Evolutionary conservation across 1,139 yeast species (phyloP).

Genomic region (Candida tetrigidarum): DNA sequence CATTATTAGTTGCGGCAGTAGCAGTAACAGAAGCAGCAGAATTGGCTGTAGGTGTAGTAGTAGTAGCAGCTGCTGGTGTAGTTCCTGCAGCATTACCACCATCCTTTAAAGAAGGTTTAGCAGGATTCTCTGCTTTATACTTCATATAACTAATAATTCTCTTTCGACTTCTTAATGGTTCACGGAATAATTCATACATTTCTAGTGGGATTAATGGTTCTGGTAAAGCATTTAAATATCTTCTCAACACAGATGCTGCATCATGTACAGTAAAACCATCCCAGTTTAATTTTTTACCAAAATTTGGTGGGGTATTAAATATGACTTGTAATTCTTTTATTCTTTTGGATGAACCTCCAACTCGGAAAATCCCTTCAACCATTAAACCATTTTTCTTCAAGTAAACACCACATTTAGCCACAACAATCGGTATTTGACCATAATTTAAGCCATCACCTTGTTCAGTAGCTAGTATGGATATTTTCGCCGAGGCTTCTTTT

Average conservation of each 20-base stretch:
- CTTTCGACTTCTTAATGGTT: slow-evolving; percentile 67
- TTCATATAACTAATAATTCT: slow-evolving; percentile 66
- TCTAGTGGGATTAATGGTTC: slow-evolving; percentile 89
- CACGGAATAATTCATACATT: slow-evolving; percentile 78
- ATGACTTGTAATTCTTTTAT: slow-evolving; percentile 82
- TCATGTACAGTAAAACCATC: slow-evolving; percentile 97
- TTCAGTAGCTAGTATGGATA: slow-evolving; percentile 55
- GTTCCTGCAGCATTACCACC: slow-evolving; percentile 7
- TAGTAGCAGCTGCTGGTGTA: neutral
- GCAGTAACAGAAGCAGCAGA: too few species aligned
- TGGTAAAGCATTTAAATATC: slow-evolving; percentile 86
- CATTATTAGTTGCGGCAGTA: too few species aligned
- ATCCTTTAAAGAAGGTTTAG: slow-evolving; percentile 18
- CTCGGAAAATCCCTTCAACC: slow-evolving; percentile 91
- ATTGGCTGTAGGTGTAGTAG: too few species aligned
- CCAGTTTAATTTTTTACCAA: slow-evolving; percentile 89
- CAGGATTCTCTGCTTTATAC: slow-evolving; percentile 51
- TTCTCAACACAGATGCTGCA: slow-evolving; percentile 87
- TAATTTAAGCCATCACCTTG: slow-evolving; percentile 45
- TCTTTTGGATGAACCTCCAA: slow-evolving; percentile 90
- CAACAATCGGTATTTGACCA: slow-evolving; percentile 86
- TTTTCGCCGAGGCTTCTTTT: slow-evolving; percentile 73
- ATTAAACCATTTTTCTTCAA: slow-evolving; percentile 75
- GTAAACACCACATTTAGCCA: slow-evolving; percentile 92
- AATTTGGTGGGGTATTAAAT: slow-evolving; percentile 87